Evolutionary conservation across 352 stramenopile genomes (phyloP).

Genomic region (Blastocystis sp.): DNA sequence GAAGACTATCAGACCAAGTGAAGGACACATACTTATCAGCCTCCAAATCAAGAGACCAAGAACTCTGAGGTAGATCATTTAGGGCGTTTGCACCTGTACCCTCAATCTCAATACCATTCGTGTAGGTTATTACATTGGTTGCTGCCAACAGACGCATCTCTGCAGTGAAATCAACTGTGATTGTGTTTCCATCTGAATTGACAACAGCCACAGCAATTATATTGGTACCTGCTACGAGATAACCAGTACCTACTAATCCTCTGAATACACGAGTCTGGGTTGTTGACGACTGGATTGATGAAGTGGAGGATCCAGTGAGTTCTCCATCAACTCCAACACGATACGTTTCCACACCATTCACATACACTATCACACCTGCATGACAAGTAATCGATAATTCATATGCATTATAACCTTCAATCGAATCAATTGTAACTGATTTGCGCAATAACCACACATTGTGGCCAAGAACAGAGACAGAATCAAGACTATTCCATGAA

Average conservation of each 20-base stretch:
- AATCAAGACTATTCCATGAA: neutral
- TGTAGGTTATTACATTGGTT: neutral
- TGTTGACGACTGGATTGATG: neutral
- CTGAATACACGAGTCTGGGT: neutral
- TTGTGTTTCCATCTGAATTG: neutral
- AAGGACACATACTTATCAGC: neutral
- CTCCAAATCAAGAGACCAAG: neutral
- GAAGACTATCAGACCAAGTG: neutral
- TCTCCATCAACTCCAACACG: neutral
- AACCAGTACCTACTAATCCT: neutral
- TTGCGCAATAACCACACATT: neutral
- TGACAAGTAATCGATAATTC: neutral
- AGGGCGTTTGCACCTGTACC: neutral
- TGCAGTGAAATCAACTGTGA: neutral
- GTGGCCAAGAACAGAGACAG: neutral
- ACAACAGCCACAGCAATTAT: neutral
- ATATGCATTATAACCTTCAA: neutral
- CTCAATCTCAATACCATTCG: too few relatives aligned
- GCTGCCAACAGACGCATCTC: neutral
- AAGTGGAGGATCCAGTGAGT: neutral
- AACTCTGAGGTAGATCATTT: neutral
- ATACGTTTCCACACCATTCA: too few relatives aligned
- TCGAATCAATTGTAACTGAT: neutral
- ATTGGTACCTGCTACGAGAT: neutral
- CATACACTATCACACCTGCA: neutral